Percentiles rank a stretch among this genome's conserved stretches.
Conservation (phyloP, 495 filamentous ascomycete species). For the Lindgomyces ingoldianus region DNA sequence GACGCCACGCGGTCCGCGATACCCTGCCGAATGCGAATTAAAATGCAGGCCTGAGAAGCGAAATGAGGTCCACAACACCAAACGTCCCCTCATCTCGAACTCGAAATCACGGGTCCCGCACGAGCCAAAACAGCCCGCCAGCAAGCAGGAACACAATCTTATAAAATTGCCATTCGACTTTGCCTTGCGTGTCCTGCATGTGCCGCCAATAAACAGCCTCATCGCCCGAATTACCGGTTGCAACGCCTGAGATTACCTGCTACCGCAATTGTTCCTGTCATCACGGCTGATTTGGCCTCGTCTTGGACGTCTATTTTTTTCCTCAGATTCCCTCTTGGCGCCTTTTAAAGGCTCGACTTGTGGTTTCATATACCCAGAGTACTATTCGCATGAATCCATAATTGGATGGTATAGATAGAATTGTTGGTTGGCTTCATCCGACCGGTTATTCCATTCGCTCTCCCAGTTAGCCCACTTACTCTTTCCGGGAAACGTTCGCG, state of each 20-base stretch:
- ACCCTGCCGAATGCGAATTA: conserved; percentile 8
- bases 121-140: not conserved
- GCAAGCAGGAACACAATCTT: conserved; percentile 19
- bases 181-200: not conserved
- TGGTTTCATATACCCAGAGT: conserved; percentile 32
- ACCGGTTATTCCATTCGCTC: not conserved
- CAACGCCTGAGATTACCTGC: conserved; percentile 4
- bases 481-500: not conserved
- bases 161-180: conserved; percentile 22
- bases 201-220: not conserved
- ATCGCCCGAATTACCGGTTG: conserved; percentile 22
- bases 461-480: not conserved
- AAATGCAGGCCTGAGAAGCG: conserved; percentile 30
- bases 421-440: conserved; percentile 16
- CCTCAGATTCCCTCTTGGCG: conserved; percentile 14
- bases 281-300: conserved; percentile 25
- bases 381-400: conserved; percentile 12
- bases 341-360: not conserved
- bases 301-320: conserved; percentile 21
- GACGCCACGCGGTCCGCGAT: conserved; percentile 10
- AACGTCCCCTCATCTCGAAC: conserved; percentile 17
- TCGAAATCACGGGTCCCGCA: conserved; percentile 6
- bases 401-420: conserved; percentile 35
- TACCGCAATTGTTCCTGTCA: conserved; percentile 12
- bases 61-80: conserved; percentile 39